Evolutionary conservation across 148 eudicot species (phyloP).

Genomic region (Dianthus caryophyllus): DNA sequence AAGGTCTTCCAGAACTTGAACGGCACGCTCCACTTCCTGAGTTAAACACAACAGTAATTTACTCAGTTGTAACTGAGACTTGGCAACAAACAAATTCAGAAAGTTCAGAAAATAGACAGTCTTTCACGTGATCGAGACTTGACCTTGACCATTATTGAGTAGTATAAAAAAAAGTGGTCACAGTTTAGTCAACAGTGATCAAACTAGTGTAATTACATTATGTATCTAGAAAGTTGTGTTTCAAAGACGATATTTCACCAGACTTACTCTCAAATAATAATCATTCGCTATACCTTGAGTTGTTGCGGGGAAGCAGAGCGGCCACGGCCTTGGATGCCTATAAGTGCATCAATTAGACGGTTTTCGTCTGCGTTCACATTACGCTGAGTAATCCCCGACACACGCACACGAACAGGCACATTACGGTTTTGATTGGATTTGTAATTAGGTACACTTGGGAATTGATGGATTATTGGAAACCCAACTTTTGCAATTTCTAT

Average conservation of each 20-base stretch:
- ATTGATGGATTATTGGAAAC: no score
- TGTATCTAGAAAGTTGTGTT: no score
- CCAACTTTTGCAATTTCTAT: no score
- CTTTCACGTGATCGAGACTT: no score
- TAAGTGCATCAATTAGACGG: conserved; percentile 57
- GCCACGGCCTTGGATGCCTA: conserved; percentile 94
- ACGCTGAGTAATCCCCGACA: neutral
- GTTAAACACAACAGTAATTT: no score
- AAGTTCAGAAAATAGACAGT: no score
- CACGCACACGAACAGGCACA: conserved; percentile 15
- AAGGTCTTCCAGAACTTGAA: conserved; percentile 61
- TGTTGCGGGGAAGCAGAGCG: conserved; percentile 73
- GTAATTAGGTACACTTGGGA: neutral
- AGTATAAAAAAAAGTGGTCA: no score
- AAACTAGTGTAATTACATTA: no score
- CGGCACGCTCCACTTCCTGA: conserved; percentile 88
- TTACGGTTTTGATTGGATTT: conserved; percentile 9
- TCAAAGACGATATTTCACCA: no score
- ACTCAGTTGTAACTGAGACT: neutral
- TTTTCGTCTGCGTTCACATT: conserved; percentile 43
- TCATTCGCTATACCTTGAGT: conserved; percentile 40
- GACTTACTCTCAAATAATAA: no score
- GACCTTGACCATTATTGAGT: no score
- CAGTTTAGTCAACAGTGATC: no score
- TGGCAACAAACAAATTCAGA: neutral